A percentile compares a stretch with the other conserved stretches of the same genome.
phyloP scores from a whole-genome alignment of 1,284 basidiomycete genomes.

The Apiotrichum akiyoshidainum region DNA sequence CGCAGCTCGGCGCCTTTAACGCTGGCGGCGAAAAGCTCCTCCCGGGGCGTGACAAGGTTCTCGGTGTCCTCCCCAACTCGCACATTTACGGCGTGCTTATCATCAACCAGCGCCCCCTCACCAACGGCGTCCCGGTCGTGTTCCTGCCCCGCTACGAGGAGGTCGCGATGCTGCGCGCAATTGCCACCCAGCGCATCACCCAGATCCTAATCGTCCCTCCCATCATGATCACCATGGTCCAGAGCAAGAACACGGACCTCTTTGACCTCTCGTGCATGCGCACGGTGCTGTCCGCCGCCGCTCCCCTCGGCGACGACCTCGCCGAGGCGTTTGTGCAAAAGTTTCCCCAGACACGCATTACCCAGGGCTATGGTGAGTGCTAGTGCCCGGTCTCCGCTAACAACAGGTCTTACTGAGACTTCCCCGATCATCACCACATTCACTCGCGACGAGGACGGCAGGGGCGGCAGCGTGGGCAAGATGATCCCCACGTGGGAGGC shows the following conservation, averaged over 20 bases:
- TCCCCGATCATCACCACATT: constrained; percentile 39
- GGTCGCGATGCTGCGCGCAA: constrained; percentile 61
- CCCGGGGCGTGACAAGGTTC: constrained; percentile 49
- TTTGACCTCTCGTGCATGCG: constrained; percentile 65
- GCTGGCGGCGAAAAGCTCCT: constrained; percentile 6
- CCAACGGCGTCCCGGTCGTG: constrained; percentile 61
- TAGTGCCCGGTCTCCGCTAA: neutral
- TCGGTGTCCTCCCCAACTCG: constrained; percentile 20
- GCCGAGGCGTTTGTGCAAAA: constrained; percentile 28
- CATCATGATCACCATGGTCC: constrained; percentile 60
- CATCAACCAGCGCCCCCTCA: constrained; percentile 62
- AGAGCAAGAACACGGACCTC: constrained; percentile 60
- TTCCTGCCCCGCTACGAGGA: constrained; percentile 66
- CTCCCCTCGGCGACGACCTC: constrained; percentile 62
- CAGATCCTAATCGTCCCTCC: constrained; percentile 74
- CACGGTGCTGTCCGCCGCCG: constrained; percentile 71
- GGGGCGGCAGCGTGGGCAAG: constrained; percentile 65
- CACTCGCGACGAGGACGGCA: constrained; percentile 32
- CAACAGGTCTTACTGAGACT: constrained; percentile 51
- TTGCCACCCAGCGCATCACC: constrained; percentile 71
- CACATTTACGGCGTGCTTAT: constrained; percentile 23
- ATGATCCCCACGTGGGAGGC: constrained; percentile 75
- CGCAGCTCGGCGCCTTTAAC: constrained; percentile 26
- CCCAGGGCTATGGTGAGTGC: constrained; percentile 49
- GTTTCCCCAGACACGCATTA: constrained; percentile 29